phyloP scores from a whole-genome alignment of 129 eudicot genomes.

The Flaveria bidentis region DNA sequence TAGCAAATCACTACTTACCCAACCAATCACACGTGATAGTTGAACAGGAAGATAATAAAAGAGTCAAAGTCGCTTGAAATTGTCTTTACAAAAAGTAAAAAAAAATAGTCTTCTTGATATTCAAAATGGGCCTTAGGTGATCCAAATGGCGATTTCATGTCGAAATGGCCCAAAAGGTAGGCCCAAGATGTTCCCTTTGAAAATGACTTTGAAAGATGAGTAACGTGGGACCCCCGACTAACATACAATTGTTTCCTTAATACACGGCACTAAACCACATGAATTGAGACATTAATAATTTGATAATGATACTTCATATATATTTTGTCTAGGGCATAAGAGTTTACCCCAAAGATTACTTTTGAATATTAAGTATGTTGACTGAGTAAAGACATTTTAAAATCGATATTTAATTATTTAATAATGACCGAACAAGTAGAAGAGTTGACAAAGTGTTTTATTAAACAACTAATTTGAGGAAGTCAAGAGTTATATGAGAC shows the following conservation, averaged over 20 bases:
- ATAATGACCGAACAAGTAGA: background rate
- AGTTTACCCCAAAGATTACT: slow-evolving; percentile 4
- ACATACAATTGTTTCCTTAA: background rate
- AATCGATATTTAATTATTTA: background rate
- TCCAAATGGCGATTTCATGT: background rate
- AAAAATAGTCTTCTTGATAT: slow-evolving; percentile 7
- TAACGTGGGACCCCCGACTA: slow-evolving; percentile 19
- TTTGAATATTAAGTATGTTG: background rate
- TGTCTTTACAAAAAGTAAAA: slow-evolving; percentile 8
- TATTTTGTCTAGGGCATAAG: background rate
- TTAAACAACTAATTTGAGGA: too few relatives aligned
- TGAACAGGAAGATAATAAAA: slow-evolving; percentile 18
- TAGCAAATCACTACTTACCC: background rate
- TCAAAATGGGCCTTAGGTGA: slow-evolving; percentile 9
- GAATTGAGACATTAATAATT: background rate
- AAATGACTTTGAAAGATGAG: background rate
- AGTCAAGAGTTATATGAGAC: too few relatives aligned
- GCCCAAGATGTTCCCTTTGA: slow-evolving; percentile 9
- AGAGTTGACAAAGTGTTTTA: background rate
- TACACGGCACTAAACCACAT: background rate
- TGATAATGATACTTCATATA: background rate
- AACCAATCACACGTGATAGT: slow-evolving; percentile 9
- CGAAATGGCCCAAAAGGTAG: background rate
- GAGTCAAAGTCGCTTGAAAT: slow-evolving; percentile 24
- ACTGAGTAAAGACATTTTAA: background rate